phyloP scores from a whole-genome alignment of 2,329 filamentous ascomycete genomes.

The Aspergillus thermomutatus region DNA sequence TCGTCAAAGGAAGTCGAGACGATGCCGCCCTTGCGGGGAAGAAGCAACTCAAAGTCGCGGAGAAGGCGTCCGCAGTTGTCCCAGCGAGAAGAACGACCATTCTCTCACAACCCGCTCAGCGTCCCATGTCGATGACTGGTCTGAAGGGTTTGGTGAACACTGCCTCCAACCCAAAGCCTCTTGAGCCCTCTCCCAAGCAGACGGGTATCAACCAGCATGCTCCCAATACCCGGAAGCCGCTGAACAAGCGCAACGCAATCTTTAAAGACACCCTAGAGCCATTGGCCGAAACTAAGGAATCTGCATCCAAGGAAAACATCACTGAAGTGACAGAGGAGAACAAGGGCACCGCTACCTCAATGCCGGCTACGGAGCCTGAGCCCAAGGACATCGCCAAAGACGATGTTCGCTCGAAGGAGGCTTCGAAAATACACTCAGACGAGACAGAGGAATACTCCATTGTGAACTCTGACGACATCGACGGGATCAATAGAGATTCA shows the following conservation, averaged over 20 bases:
- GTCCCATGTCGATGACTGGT: slow-evolving; percentile 46
- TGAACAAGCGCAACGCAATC: slow-evolving; percentile 53
- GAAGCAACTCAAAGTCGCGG: slow-evolving; percentile 32
- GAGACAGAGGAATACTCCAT: slow-evolving; percentile 17
- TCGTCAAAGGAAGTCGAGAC: slow-evolving; percentile 48
- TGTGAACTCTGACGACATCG: slow-evolving; percentile 24
- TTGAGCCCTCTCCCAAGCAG: slow-evolving; percentile 33
- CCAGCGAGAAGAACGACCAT: slow-evolving; percentile 45
- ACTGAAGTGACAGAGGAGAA: slow-evolving; percentile 19
- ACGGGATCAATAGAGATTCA: slow-evolving; percentile 25
- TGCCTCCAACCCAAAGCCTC: slow-evolving; percentile 28
- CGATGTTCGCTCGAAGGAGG: slow-evolving; percentile 5
- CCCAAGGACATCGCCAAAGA: slow-evolving; percentile 13
- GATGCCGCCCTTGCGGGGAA: slow-evolving; percentile 53
- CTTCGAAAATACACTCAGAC: slow-evolving; percentile 9
- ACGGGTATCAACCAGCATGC: slow-evolving; percentile 26
- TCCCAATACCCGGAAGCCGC: slow-evolving; percentile 45
- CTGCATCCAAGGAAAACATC: slow-evolving; percentile 29
- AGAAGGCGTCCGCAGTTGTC: slow-evolving; percentile 26
- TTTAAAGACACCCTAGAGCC: slow-evolving; percentile 51
- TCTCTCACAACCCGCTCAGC: slow-evolving; percentile 60
- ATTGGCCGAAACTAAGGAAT: slow-evolving; percentile 28
- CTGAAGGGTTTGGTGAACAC: slow-evolving; percentile 39
- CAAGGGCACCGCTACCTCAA: slow-evolving; percentile 11
- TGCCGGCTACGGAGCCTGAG: slow-evolving; percentile 9